Evolutionary conservation across 139 green algal species (phyloP), one percentile per base, ranked within the genome.

Genomic region (Chlorella sp.): DNA sequence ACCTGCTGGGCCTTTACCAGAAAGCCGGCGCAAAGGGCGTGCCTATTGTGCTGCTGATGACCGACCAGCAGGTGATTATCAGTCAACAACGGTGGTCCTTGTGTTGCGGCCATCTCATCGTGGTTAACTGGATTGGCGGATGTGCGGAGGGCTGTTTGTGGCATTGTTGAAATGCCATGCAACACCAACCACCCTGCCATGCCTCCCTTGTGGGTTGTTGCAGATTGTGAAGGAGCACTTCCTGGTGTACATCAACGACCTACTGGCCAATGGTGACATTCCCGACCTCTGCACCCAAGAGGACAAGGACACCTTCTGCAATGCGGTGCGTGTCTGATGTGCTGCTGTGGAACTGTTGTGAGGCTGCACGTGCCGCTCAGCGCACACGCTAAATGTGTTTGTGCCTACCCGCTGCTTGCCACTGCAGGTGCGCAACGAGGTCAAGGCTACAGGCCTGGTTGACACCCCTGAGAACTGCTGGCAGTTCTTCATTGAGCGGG

Each of bases 181-280:
- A 26, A 71, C 64, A 71, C 21, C 64, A 32, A 5, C 64, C 64
- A 26, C 22, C 64, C 64, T 71, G 21, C 5, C 64, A 32, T 28
- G 64, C 5, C 64, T 71, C 11, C 11, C 64, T 14, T 14, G 11
- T 71, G 48, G 7, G 48, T 39, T 4, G 5, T 28, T 76, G 77
- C 76, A 96, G 88, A 98, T 98, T 68, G 95, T 98, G 0, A 96
- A 98, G 77, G 97, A 99, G 92, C 87, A 91, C 22, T 98, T 99
- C 90, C 92, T 99, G 53, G 96, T 98, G 21, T 97, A 96, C 95
- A 95, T 99, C 78, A 98, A 98, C 90, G 97, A 99, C 90, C 93
- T 99, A 85, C 93, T 99, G 81, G 95, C 95, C 26, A 97, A 94
- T 32, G 97, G 97, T 48, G 94, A 95, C 83, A 95, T 98, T 53